Evolutionary conservation across 164 flowering plant species (phyloP).

Genomic region (Santalum album): DNA sequence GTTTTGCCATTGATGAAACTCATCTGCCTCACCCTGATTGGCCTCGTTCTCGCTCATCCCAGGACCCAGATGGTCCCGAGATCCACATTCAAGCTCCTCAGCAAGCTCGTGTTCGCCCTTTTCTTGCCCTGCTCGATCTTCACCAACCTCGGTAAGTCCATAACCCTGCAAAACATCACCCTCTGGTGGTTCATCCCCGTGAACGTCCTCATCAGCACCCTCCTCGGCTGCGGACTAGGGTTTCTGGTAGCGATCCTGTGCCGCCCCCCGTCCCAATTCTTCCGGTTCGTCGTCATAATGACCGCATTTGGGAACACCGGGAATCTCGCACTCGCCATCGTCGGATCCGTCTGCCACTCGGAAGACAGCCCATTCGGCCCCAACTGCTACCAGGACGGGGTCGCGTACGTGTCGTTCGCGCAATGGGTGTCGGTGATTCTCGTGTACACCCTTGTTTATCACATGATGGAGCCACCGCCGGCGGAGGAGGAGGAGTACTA

Average conservation of each 20-base stretch:
- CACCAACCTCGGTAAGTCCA: slow-evolving; percentile 1
- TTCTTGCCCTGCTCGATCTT: slow-evolving; percentile 5
- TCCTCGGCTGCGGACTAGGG: not conserved
- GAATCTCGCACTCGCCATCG: not conserved
- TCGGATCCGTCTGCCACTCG: not conserved
- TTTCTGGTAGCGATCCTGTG: not conserved
- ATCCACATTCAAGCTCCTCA: slow-evolving; percentile 3
- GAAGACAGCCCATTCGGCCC: not conserved
- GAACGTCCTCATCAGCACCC: not conserved
- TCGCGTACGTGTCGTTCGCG: not conserved
- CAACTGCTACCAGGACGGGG: not conserved
- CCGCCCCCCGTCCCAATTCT: not conserved
- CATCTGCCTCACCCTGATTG: not conserved
- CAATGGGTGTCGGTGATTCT: slow-evolving; percentile 12
- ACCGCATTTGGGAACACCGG: slow-evolving; percentile 3
- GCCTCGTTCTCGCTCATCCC: slow-evolving; percentile 1
- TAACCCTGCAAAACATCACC: not conserved
- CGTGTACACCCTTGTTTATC: not conserved
- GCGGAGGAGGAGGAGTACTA: slow-evolving; percentile 4
- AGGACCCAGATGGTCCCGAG: not conserved
- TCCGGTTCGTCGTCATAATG: slow-evolving; percentile 2
- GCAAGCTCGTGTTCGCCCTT: slow-evolving; percentile 3
- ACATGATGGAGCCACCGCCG: not conserved
- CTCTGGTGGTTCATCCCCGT: slow-evolving; percentile 5
- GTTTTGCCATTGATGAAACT: slow-evolving; percentile 1